These are phyloP conservation scores for Metschnikowia anglica DNA, from an alignment of 805 yeast genomes.

Conservation along the genomic window DNA sequence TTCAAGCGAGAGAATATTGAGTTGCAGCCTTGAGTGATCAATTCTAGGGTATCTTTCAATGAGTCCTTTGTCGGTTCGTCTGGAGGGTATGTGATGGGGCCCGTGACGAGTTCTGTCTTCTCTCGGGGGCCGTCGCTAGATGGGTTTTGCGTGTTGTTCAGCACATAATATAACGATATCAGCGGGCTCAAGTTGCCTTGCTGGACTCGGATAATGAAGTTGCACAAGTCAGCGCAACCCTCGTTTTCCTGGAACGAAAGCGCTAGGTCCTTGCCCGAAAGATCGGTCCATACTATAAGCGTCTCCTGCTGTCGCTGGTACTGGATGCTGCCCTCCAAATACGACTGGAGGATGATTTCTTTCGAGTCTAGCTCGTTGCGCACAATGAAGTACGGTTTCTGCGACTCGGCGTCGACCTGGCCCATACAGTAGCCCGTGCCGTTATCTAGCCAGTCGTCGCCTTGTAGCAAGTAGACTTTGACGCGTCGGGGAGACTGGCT, in stretches of 20 bases:
- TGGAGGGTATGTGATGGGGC: conserved; percentile 70
- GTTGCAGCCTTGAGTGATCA: conserved; percentile 58
- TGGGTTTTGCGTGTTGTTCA: conserved; percentile 24
- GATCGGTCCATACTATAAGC: conserved; percentile 90
- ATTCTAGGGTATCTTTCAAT: conserved; percentile 53
- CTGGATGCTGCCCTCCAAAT: conserved; percentile 71
- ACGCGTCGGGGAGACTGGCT: conserved; percentile 65
- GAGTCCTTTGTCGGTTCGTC: conserved; percentile 50
- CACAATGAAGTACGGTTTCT: conserved; percentile 64
- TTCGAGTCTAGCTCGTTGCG: conserved; percentile 63
- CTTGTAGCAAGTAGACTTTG: conserved; percentile 80
- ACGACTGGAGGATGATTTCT: conserved; percentile 60
- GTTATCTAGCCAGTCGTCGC: conserved; percentile 84
- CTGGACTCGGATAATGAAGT: conserved; percentile 70
- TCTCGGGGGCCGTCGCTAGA: conserved; percentile 36
- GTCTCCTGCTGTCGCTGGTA: conserved; percentile 95
- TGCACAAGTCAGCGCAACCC: conserved; percentile 83
- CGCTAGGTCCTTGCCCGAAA: conserved; percentile 72
- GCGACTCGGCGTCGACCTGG: conserved; percentile 37
- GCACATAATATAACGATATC: conserved; percentile 63
- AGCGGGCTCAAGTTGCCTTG: conserved; percentile 53
- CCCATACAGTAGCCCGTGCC: conserved; percentile 94
- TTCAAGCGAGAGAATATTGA: conserved; percentile 63
- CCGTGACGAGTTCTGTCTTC: conserved; percentile 73
- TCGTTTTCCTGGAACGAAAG: conserved; percentile 87